Conservation (phyloP, 495 filamentous ascomycete species). For the Penicillium lagena region DNA sequence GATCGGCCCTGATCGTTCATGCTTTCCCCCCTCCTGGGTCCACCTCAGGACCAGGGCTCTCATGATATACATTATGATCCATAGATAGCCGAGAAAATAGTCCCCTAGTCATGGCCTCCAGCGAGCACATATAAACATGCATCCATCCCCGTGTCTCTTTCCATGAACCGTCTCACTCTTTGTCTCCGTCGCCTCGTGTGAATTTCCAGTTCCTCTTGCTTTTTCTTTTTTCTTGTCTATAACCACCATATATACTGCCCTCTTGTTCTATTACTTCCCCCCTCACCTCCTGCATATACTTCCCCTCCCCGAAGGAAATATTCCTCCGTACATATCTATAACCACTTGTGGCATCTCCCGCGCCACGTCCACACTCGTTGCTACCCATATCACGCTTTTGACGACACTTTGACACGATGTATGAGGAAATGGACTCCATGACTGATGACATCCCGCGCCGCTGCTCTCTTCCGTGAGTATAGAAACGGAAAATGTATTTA, state of each 20-base stretch:
- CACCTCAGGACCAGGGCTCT: constrained; percentile 2
- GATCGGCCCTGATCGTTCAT: constrained; percentile 20
- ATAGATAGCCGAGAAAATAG: background rate
- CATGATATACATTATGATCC: background rate
- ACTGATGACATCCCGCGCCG: constrained; percentile 26
- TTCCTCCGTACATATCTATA: constrained; percentile 13
- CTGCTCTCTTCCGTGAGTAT: constrained; percentile 39
- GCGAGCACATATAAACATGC: constrained; percentile 23
- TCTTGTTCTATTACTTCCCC: constrained; percentile 3
- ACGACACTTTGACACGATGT: constrained; percentile 19
- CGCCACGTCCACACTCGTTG: constrained; percentile 6
- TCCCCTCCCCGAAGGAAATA: background rate
- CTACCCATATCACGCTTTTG: constrained; percentile 15
- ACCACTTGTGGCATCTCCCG: background rate
- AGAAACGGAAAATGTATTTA: background rate
- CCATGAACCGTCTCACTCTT: constrained; percentile 13
- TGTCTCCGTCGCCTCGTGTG: constrained; percentile 17
- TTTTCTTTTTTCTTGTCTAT: constrained; percentile 17
- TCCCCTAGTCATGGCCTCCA: constrained; percentile 1
- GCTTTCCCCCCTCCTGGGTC: constrained; percentile 16
- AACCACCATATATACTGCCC: background rate
- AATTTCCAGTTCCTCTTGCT: constrained; percentile 5
- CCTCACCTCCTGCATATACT: constrained; percentile 16
- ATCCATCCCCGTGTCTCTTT: constrained; percentile 13
- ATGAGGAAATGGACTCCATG: constrained; percentile 28